These are phyloP conservation scores for Urochloa ruziziensis DNA, from an alignment of 176 grass and related monocot species.

Conservation along the genomic window DNA sequence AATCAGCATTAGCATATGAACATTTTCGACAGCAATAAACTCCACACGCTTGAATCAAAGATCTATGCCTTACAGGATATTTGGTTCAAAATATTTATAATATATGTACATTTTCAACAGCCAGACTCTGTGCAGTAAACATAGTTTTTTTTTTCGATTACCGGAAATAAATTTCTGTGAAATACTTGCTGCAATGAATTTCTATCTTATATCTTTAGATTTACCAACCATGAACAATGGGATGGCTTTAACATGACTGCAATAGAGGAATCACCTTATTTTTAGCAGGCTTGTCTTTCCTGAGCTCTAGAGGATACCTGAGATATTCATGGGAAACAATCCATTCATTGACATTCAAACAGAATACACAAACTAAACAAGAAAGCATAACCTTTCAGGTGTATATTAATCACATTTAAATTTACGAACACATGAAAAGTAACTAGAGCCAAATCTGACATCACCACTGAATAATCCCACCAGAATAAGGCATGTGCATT, in stretches of 20 bases:
- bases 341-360: constrained; percentile 22
- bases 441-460: neutral
- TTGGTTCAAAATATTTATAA: neutral
- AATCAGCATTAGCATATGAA: constrained; percentile 12
- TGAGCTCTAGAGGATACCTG: constrained; percentile 95
- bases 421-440: neutral
- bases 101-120: constrained; percentile 6
- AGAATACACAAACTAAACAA: constrained; percentile 1
- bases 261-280: constrained; percentile 57
- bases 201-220: neutral
- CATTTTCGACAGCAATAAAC: constrained; percentile 1
- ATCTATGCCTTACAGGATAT: neutral
- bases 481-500: constrained; percentile 20
- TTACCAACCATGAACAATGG: constrained; percentile 14
- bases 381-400: constrained; percentile 16
- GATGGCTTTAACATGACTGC: constrained; percentile 7
- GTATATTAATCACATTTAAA: constrained; percentile 1
- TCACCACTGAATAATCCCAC: constrained; percentile 1
- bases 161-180: constrained; percentile 17
- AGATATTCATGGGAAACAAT: constrained; percentile 45
- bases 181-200: neutral
- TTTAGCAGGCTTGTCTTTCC: constrained; percentile 95
- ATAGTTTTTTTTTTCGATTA: neutral
- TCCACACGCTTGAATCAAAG: neutral
- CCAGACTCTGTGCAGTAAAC: neutral